Base-by-base conservation (phyloP, 306 rosid species). In the Lablab purpureus region DNA sequence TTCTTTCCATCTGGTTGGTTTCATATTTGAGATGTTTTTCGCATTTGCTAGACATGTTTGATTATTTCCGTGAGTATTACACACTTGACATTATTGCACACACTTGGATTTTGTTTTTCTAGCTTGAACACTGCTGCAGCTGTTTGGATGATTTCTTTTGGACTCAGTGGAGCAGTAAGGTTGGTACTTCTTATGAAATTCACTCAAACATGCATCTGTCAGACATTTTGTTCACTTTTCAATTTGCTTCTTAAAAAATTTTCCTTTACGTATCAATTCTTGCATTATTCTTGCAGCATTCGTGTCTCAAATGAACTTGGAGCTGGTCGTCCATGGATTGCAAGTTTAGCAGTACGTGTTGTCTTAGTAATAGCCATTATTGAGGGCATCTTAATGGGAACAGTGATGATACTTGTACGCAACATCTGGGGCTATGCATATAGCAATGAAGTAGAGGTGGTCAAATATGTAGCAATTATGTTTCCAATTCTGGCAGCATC, bases 161-260 rank as follows among this genome's bases (percentile, higher is more conserved):
- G 97, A 80, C 90, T 93, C 21, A 84, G 98, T 81, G 82, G 87
- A 79, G 94, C 97, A 50, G 81, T 81, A 49, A 91, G 98, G 97
- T 93, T 59, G 88, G 84, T 45, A 59, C 40, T 36, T 23, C 40
- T 36, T 23, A 17, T 45, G 69, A 63, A 25, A 40, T 59, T 60
- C 21, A 30, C 37, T 19, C 22, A 49, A 59, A 21, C 6, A 3
- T 13, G 52, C 51, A 43, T 52, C 11, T 69, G 10, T 58, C 25
- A 14, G 30, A 45, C 9, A 0, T 46, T 52, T 15, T 27, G 13
- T 55, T 45, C 74, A 54, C 37, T 49, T 55, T 14, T 34, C 23
- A 46, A 32, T 15, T 34, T 27, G 1, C n/a, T 41, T 36, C 8
- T 52, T 58, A 25, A 55, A 73, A 64, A 18, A 1, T 27, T 45